A percentile compares a stretch with the other conserved stretches of the same genome.
Evolutionary conservation across 768 basidiomycete species (phyloP).

Genomic region (Termitomyces titanicus): DNA sequence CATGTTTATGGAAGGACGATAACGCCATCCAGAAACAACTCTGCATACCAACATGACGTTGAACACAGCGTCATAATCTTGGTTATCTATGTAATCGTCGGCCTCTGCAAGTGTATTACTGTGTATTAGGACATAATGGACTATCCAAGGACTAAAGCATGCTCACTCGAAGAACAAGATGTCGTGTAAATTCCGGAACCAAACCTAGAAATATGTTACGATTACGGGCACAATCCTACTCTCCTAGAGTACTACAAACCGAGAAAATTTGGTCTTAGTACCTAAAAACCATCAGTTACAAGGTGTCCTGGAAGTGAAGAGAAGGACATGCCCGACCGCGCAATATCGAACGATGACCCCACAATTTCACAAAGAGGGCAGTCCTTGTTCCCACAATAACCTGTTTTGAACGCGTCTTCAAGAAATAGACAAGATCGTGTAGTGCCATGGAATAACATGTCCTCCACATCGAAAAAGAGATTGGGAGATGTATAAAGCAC

Average conservation of each 20-base stretch:
- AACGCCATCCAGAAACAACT: conserved; percentile 58
- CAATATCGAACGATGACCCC: conserved; percentile 55
- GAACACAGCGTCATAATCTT: conserved; percentile 34
- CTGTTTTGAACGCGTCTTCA: conserved; percentile 40
- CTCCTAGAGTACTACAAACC: conserved; percentile 22
- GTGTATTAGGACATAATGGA: neutral
- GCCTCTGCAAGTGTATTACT: conserved; percentile 42
- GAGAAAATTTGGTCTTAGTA: conserved; percentile 50
- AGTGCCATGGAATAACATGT: conserved; percentile 64
- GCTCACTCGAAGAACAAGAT: conserved; percentile 61
- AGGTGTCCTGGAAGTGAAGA: neutral
- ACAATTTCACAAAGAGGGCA: conserved; percentile 58
- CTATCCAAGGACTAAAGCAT: neutral
- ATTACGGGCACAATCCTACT: neutral
- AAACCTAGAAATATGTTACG: conserved; percentile 36
- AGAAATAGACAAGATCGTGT: conserved; percentile 53
- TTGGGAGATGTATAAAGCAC: neutral
- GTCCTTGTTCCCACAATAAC: conserved; percentile 42
- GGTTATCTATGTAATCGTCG: conserved; percentile 52
- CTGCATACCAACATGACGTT: conserved; percentile 50
- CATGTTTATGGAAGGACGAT: conserved; percentile 45
- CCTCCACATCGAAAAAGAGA: conserved; percentile 40
- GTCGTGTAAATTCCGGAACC: conserved; percentile 66
- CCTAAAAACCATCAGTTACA: conserved; percentile 22
- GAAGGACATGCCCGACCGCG: conserved; percentile 46